A percentile compares a stretch with the other conserved stretches of the same genome.
Evolutionary conservation across 164 flowering plant species (phyloP).

Genomic region (Stephania yunnanensis): DNA sequence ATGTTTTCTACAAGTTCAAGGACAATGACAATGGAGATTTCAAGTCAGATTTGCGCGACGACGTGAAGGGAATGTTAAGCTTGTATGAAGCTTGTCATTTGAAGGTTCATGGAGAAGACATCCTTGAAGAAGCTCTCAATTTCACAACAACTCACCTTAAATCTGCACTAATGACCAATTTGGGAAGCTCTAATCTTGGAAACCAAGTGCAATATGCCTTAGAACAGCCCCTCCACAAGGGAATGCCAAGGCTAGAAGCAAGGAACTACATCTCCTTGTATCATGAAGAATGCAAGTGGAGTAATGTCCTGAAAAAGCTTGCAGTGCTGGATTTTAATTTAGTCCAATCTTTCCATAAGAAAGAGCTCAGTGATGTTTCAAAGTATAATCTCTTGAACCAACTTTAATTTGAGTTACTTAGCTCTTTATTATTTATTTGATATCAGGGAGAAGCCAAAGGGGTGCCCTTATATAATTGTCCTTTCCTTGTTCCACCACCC

Average conservation of each 20-base stretch:
- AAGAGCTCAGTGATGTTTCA: slow-evolving; percentile 24
- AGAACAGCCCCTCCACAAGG: slow-evolving; percentile 31
- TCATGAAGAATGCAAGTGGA: slow-evolving; percentile 4
- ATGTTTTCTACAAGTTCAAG: neutral
- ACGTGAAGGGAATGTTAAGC: neutral
- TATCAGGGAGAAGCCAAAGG: neutral
- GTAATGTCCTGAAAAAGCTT: slow-evolving; percentile 21
- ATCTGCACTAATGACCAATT: slow-evolving; percentile 4
- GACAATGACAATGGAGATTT: neutral
- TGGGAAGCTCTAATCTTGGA: slow-evolving; percentile 1
- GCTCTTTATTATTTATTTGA: no score
- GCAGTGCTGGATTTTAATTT: slow-evolving; percentile 39
- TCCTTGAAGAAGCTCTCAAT: slow-evolving; percentile 12
- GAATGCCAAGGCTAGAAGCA: slow-evolving; percentile 29
- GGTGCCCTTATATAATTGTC: no score
- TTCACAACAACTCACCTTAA: slow-evolving; percentile 19
- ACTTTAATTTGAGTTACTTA: neutral
- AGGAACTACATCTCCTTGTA: slow-evolving; percentile 25
- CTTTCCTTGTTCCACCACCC: no score
- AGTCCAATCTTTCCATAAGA: slow-evolving; percentile 35
- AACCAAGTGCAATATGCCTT: slow-evolving; percentile 23
- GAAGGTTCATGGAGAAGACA: neutral
- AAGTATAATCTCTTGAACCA: slow-evolving; percentile 18
- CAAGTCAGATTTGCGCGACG: neutral
- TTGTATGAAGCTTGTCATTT: neutral